Conservation (phyloP, 164 flowering plant species). For the Liriodendron chinense region DNA sequence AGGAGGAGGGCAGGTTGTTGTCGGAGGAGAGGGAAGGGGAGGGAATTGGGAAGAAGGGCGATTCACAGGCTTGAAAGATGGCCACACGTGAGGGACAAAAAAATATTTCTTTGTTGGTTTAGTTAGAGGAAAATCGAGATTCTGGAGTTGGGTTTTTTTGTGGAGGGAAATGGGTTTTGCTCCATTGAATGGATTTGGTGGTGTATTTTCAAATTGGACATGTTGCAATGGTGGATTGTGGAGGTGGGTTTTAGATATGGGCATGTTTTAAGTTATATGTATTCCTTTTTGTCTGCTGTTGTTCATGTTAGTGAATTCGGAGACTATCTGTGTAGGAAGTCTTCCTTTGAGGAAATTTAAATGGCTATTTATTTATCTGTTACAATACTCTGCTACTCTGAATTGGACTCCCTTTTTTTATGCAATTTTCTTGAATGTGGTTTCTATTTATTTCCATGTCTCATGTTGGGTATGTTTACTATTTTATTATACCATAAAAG, state of each 20-base stretch:
- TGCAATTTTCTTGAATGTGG: not conserved
- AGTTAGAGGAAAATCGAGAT: not conserved
- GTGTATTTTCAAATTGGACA: not conserved
- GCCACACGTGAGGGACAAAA: not conserved
- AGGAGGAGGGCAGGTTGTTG: conserved; percentile 39
- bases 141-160: not conserved
- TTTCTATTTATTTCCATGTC: not conserved
- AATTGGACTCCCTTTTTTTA: not conserved
- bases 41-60: conserved; percentile 24
- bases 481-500: too few relatives aligned
- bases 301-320: not conserved
- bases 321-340: not conserved
- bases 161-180: not conserved
- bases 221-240: not conserved
- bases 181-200: conserved; percentile 5
- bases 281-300: not conserved
- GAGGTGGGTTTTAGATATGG: not conserved
- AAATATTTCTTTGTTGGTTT: not conserved
- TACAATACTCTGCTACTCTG: not conserved
- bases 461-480: not conserved
- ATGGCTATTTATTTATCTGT: not conserved
- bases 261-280: not conserved
- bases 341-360: not conserved
- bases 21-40: conserved; percentile 38
- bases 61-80: conserved; percentile 18